Base-by-base conservation (phyloP, 768 basidiomycete species). In the Podaxis rugospora region DNA sequence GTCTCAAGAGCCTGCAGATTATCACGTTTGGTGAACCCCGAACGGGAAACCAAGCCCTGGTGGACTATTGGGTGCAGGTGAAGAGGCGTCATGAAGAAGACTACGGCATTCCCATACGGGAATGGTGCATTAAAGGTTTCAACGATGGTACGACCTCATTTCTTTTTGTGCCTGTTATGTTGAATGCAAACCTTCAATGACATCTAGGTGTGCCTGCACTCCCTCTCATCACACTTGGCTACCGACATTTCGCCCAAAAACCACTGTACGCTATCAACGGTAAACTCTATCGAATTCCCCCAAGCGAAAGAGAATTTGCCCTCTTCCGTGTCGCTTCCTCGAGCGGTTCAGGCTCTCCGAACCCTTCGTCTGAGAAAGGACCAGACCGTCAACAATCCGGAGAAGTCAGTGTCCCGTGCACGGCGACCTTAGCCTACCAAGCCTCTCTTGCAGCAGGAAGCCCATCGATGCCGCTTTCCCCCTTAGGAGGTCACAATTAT, bases 401-500 rank as follows among this genome's bases (percentile, higher is more conserved):
- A 23, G 57, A 51, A 23, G 11, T 27, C 2, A 27, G 11, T 5
- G 25, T 23, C 47, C 50, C 50, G 7, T 27, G 23, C 23, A 25
- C 50, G 18, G 13, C 36, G 13, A 25, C 37, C 14, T 14, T 49
- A 1, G 47, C 36, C 21, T 23, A 27, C 25, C 57, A 42, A 21
- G 23, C 49, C 4, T 7, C 37, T 25, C n/a, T 40, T 3, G 9
- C 66, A 16, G 65, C 67, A 9, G 49, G 61, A 3, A 54, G 51
- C 1, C 55, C 62, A n/a, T 65, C 65, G 9, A 49, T 54, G 25
- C 53, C 59, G 21, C 58, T 75, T 14, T 77, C 80, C 63, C 83
- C 83, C 21, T 74, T 76, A 32, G 85, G 84, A 11, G 85, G 86
- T 2, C 84, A 88, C 68, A 85, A 85, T 63, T 88, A 87, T 67